Conservation (phyloP, 2,329 filamentous ascomycete species). For the Fusarium pseudonygamai region DNA sequence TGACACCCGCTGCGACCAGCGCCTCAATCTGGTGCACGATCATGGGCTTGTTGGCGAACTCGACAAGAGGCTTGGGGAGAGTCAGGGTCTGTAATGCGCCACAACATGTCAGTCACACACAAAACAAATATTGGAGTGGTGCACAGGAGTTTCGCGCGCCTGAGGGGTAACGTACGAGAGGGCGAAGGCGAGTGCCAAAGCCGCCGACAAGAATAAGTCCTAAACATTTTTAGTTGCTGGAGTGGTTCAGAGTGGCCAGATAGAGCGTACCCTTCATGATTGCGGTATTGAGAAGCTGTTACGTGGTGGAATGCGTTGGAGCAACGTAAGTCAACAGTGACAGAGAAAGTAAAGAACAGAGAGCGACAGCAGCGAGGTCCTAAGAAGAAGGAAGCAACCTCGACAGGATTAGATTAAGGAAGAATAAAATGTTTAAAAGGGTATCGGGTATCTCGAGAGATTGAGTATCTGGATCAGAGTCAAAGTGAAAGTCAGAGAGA, state of each 20-base stretch:
- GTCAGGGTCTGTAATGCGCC: conserved; percentile 78
- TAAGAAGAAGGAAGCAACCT: conserved; percentile 38
- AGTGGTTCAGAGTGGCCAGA: background rate
- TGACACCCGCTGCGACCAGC: conserved; percentile 91
- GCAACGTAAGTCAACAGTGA: conserved; percentile 22
- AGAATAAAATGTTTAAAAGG: conserved; percentile 12
- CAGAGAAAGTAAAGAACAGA: conserved; percentile 38
- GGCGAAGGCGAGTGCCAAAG: conserved; percentile 96
- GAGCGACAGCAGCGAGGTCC: conserved; percentile 37
- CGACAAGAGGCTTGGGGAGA: conserved; percentile 95
- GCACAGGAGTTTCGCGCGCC: conserved; percentile 21
- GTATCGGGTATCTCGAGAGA: conserved; percentile 36
- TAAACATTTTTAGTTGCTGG: conserved; percentile 51
- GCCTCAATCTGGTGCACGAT: conserved; percentile 98
- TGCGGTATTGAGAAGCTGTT: conserved; percentile 37
- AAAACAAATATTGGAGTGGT: conserved; percentile 1
- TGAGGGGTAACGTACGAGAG: conserved; percentile 74
- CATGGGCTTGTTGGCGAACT: conserved; percentile 99
- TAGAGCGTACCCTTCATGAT: conserved; percentile 51
- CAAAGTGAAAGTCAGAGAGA: conserved; percentile 27
- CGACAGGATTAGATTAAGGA: conserved; percentile 41
- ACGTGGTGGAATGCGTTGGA: conserved; percentile 31
- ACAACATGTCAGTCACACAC: conserved; percentile 35
- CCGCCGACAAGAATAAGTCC: conserved; percentile 99
- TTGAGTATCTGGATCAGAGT: conserved; percentile 23